Conservation (phyloP, 345 rosid species). For the Arabis alpina region DNA sequence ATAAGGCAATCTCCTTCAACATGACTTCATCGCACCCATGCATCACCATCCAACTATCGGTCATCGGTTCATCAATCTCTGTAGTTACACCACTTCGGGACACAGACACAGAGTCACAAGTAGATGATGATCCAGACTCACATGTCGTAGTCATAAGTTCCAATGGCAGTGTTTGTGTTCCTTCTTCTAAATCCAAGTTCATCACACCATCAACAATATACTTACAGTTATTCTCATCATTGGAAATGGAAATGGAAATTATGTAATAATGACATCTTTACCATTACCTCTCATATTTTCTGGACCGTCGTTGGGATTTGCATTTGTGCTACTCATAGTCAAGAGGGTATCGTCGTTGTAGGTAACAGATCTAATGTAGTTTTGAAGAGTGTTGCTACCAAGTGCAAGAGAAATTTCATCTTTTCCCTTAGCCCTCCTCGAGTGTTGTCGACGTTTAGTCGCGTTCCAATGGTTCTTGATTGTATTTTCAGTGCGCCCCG, state of each 20-base stretch:
- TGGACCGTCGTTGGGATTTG: neutral
- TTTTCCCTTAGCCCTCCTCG: slow-evolving; percentile 48
- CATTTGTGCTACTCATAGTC: neutral
- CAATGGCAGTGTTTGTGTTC: neutral
- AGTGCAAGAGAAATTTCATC: slow-evolving; percentile 15
- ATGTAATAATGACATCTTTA: neutral
- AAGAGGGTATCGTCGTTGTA: slow-evolving; percentile 9
- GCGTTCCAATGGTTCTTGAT: slow-evolving; percentile 68
- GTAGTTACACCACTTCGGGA: slow-evolving; percentile 23
- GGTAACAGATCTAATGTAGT: slow-evolving; percentile 40
- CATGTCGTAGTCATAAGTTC: neutral
- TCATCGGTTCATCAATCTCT: slow-evolving; percentile 35
- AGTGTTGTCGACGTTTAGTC: slow-evolving; percentile 53
- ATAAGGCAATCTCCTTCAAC: slow-evolving; percentile 41
- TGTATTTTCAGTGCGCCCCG: slow-evolving; percentile 66
- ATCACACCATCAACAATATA: slow-evolving; percentile 32
- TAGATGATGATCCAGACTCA: slow-evolving; percentile 28
- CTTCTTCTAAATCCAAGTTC: slow-evolving; percentile 3
- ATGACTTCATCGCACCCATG: slow-evolving; percentile 44
- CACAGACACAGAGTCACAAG: slow-evolving; percentile 17
- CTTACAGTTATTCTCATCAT: slow-evolving; percentile 3
- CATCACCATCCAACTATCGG: slow-evolving; percentile 45
- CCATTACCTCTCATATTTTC: slow-evolving; percentile 11
- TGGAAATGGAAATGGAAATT: no score
- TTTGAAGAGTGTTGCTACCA: slow-evolving; percentile 39